Evolutionary conservation across 2,329 filamentous ascomycete genomes (phyloP).

Genomic region (Ophiobolus disseminans): DNA sequence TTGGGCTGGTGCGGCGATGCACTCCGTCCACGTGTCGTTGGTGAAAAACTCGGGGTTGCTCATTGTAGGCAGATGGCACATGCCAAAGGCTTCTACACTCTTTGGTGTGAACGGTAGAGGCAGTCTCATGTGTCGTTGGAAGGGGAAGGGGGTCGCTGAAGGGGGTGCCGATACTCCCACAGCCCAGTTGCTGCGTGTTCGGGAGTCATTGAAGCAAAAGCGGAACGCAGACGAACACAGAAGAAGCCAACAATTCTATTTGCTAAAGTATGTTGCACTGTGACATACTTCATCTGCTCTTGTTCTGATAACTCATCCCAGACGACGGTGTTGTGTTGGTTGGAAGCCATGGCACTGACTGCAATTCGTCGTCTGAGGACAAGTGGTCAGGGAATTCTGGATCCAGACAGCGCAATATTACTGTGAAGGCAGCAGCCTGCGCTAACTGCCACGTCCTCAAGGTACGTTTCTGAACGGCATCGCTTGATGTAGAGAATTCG

Average conservation of each 20-base stretch:
- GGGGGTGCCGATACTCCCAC: too few species aligned
- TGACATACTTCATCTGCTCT: neutral
- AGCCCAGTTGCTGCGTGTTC: too few species aligned
- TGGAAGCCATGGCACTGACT: neutral
- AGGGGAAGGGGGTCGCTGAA: conserved; percentile 5
- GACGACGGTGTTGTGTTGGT: neutral
- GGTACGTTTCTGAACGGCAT: neutral
- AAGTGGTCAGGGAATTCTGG: neutral
- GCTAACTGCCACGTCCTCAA: neutral
- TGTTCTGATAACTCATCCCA: neutral
- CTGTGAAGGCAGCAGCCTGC: neutral
- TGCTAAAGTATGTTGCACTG: neutral
- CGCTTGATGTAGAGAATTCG: neutral
- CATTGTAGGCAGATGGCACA: conserved; percentile 4
- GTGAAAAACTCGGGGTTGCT: conserved; percentile 8
- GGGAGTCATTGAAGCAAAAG: too few species aligned
- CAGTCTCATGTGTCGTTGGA: conserved; percentile 3
- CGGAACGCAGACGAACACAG: neutral
- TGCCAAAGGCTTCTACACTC: neutral
- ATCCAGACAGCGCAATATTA: neutral
- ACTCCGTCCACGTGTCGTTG: conserved; percentile 13
- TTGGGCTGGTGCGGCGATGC: conserved; percentile 1
- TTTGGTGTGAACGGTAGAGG: neutral
- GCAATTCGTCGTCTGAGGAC: too few species aligned
- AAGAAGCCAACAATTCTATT: neutral